A percentile compares a stretch with the other conserved stretches of the same genome.
phyloP scores from a whole-genome alignment of 345 rosid genomes.

The Rhizophora apiculata region DNA sequence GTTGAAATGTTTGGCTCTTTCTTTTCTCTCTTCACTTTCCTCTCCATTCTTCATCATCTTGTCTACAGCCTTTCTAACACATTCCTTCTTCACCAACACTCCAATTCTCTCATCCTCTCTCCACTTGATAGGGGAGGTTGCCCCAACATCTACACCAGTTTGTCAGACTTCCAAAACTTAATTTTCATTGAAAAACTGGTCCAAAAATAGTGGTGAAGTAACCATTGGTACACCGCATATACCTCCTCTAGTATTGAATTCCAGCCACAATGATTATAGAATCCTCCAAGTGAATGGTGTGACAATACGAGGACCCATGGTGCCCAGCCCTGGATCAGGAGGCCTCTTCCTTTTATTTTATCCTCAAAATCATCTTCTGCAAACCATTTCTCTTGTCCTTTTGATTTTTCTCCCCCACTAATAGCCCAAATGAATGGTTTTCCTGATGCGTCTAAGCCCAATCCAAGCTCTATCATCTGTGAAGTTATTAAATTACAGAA shows the following conservation, averaged over 20 bases:
- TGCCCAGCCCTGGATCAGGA: conserved; percentile 19
- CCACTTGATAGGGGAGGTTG: background rate
- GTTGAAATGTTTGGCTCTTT: conserved; percentile 8
- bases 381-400: conserved; percentile 2
- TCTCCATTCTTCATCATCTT: conserved; percentile 12
- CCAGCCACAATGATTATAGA: conserved; percentile 2
- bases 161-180: conserved; percentile 8
- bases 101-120: conserved; percentile 19
- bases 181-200: conserved; percentile 19
- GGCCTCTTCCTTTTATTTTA: conserved; percentile 12
- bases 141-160: conserved; percentile 15
- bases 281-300: conserved; percentile 13
- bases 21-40: conserved; percentile 13
- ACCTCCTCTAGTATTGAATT: conserved; percentile 15
- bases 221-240: conserved; percentile 6
- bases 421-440: conserved; percentile 18
- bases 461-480: conserved; percentile 13
- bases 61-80: conserved; percentile 9
- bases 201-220: conserved; percentile 18
- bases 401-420: conserved; percentile 1
- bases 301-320: conserved; percentile 11
- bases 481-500: conserved; percentile 11
- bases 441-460: conserved; percentile 15
- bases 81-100: conserved; percentile 14
- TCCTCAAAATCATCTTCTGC: conserved; percentile 9